Percentiles rank a stretch among this genome's conserved stretches.
Evolutionary conservation across 805 yeast genomes (phyloP).

Genomic region (Hanseniaspora lachancei): DNA sequence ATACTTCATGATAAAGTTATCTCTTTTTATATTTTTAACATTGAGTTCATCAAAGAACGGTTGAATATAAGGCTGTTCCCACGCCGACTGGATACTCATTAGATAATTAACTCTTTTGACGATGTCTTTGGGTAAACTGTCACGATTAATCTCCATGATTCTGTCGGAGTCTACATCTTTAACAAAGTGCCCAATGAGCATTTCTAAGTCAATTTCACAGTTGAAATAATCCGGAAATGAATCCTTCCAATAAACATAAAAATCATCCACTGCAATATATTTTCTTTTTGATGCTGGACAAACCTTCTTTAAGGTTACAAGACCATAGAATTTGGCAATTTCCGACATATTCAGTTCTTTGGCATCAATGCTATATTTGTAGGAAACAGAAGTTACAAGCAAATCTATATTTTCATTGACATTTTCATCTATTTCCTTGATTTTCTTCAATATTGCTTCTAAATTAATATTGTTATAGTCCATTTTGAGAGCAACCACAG

Average conservation of each 20-base stretch:
- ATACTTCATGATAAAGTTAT: conserved; percentile 47
- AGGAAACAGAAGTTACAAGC: not conserved
- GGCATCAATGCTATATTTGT: not conserved
- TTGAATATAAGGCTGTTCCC: conserved; percentile 49
- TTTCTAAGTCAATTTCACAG: conserved; percentile 41
- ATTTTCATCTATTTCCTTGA: not conserved
- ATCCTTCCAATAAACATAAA: conserved; percentile 51
- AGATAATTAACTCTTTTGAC: conserved; percentile 38
- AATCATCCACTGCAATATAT: conserved; percentile 34
- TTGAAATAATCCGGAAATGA: conserved; percentile 51
- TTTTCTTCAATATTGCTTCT: not conserved
- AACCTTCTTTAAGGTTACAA: conserved; percentile 33
- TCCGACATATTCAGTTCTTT: conserved; percentile 27
- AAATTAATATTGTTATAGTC: not conserved
- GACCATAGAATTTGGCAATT: conserved; percentile 54
- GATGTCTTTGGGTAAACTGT: conserved; percentile 37
- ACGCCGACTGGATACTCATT: conserved; percentile 40
- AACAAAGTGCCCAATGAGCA: conserved; percentile 44
- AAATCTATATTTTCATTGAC: not conserved
- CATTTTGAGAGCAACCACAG: conserved; percentile 1
- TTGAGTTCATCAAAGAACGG: conserved; percentile 55
- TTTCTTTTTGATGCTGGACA: conserved; percentile 20
- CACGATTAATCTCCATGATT: conserved; percentile 42
- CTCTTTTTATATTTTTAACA: conserved; percentile 39
- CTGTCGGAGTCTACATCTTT: conserved; percentile 31